phyloP scores from a whole-genome alignment of 805 yeast species.

The Candida xiaguanensis region DNA sequence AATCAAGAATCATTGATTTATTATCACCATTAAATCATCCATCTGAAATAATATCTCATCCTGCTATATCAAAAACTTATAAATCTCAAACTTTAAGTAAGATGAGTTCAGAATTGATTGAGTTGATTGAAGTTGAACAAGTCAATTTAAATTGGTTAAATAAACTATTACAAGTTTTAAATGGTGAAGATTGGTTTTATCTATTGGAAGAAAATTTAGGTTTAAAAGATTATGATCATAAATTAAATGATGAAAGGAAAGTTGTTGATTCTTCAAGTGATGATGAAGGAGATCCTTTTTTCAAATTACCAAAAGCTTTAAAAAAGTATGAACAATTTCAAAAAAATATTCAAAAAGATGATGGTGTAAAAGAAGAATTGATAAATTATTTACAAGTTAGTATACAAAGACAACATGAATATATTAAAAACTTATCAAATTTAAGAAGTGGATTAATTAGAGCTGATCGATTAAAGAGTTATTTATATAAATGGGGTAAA shows the following conservation, averaged over 20 bases:
- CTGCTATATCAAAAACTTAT: conserved; percentile 65
- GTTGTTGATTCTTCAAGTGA: conserved; percentile 15
- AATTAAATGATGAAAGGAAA: conserved; percentile 30
- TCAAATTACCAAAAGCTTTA: conserved; percentile 54
- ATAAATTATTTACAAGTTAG: conserved; percentile 42
- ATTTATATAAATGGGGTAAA: conserved; percentile 76
- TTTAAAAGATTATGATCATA: conserved; percentile 68
- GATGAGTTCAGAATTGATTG: conserved; percentile 70
- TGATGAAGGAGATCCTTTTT: conserved; percentile 33
- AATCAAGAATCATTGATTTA: conserved; percentile 39
- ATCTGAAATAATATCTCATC: conserved; percentile 69
- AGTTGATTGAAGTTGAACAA: conserved; percentile 79
- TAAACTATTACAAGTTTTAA: conserved; percentile 68
- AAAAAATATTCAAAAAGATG: conserved; percentile 15
- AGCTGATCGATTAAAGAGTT: conserved; percentile 70
- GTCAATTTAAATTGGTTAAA: conserved; percentile 67
- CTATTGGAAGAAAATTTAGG: conserved; percentile 61
- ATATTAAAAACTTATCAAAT: conserved; percentile 69
- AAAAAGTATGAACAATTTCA: conserved; percentile 28
- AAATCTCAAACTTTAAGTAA: conserved; percentile 45
- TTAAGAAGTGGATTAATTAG: conserved; percentile 73
- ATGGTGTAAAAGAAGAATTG: conserved; percentile 52
- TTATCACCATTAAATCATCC: conserved; percentile 80
- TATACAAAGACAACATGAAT: conserved; percentile 65
- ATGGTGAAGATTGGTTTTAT: conserved; percentile 82